These are phyloP conservation scores for Sparassis latifolia DNA, from an alignment of 1,284 basidiomycete genomes.

Conservation along the genomic window DNA sequence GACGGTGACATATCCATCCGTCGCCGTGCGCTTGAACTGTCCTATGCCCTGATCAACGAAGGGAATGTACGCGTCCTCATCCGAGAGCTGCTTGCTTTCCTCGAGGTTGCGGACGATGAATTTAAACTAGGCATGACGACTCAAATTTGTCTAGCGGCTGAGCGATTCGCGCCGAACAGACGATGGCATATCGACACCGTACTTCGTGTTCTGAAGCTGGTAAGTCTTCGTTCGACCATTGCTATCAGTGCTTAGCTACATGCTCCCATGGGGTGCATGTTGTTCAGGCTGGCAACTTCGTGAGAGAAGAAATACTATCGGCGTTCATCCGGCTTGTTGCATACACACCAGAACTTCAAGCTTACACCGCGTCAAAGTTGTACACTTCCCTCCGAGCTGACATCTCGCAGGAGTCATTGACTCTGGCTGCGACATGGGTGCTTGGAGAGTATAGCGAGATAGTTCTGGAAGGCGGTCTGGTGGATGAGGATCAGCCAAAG, in stretches of 20 bases:
- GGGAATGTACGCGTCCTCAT: conserved; percentile 90
- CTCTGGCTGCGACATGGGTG: conserved; percentile 91
- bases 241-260: neutral
- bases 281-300: conserved; percentile 91
- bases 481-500: conserved; percentile 81
- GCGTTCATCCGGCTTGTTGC: conserved; percentile 94
- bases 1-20: conserved; percentile 99
- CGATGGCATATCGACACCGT: conserved; percentile 99
- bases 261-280: neutral
- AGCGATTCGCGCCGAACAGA: conserved; percentile 95
- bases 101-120: conserved; percentile 98
- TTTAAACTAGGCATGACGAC: conserved; percentile 98
- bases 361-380: conserved; percentile 91
- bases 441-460: conserved; percentile 96
- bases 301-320: conserved; percentile 93
- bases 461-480: conserved; percentile 82
- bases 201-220: conserved; percentile 86
- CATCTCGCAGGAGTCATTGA: conserved; percentile 95
- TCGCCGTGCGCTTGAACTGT: conserved; percentile 92
- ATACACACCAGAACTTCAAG: conserved; percentile 95
- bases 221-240: conserved; percentile 32
- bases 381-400: conserved; percentile 86
- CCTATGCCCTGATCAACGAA: conserved; percentile 97
- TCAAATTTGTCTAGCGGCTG: conserved; percentile 94
- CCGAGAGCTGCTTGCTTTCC: conserved; percentile 89